These are phyloP conservation scores for Strobilomyces echinocephalus DNA, from an alignment of 768 basidiomycete genomes.

Conservation along the genomic window DNA sequence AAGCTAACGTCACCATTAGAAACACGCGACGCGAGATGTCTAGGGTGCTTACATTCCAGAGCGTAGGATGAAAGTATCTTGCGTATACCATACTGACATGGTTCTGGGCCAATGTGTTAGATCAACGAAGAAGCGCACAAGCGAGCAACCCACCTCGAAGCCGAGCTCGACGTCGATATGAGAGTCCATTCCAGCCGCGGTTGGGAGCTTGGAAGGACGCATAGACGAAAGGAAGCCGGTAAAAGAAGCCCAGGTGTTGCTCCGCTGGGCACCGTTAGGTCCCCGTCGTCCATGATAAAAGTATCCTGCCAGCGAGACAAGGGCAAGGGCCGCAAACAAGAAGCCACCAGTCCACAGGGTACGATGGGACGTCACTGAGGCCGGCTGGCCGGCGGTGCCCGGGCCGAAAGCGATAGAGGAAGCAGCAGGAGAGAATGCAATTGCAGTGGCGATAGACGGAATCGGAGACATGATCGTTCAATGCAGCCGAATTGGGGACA, in stretches of 20 bases:
- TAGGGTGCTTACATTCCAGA: slow-evolving; percentile 19
- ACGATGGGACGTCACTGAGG: background rate
- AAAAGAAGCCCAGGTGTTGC: background rate
- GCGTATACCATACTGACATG: slow-evolving; percentile 22
- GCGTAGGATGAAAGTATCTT: slow-evolving; percentile 18
- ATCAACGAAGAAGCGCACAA: background rate
- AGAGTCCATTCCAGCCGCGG: background rate
- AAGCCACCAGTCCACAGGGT: slow-evolving; percentile 10
- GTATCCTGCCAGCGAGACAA: slow-evolving; percentile 15
- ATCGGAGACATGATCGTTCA: slow-evolving; percentile 16
- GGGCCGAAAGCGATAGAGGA: slow-evolving; percentile 1
- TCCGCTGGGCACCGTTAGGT: background rate
- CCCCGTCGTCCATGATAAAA: slow-evolving; percentile 12
- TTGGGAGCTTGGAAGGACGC: background rate
- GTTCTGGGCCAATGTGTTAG: background rate
- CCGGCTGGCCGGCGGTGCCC: background rate
- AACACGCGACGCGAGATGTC: too few species aligned
- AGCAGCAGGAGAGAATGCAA: background rate
- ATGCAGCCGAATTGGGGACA: background rate
- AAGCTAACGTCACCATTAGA: background rate
- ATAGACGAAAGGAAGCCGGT: slow-evolving; percentile 8
- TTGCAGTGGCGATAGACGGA: slow-evolving; percentile 6
- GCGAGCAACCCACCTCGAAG: slow-evolving; percentile 2
- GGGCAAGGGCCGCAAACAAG: slow-evolving; percentile 5
- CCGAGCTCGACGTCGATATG: slow-evolving; percentile 8